A percentile compares a stretch with the other conserved stretches of the same genome.
These are phyloP conservation scores for Phytophthora megakarya DNA, from an alignment of 352 stramenopile genomes.

Conservation along the genomic window DNA sequence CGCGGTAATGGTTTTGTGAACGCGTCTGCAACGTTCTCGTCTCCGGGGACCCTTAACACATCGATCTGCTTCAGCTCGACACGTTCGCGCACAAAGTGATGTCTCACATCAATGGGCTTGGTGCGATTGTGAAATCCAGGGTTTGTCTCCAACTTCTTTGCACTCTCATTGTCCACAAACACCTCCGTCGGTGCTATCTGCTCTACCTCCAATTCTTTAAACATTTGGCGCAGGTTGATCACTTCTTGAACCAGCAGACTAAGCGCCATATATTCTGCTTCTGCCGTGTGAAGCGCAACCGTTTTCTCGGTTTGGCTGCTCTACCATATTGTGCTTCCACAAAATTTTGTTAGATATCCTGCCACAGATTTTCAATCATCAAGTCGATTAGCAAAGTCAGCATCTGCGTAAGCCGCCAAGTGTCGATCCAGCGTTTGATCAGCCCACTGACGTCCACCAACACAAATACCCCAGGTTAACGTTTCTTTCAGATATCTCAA, in stretches of 20 bases:
- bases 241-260: constrained; percentile 34
- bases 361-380: constrained; percentile 30
- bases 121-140: constrained; percentile 20
- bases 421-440: constrained; percentile 12
- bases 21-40: constrained; percentile 30
- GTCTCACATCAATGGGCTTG: constrained; percentile 31
- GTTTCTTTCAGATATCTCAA: constrained; percentile 18
- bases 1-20: constrained; percentile 30
- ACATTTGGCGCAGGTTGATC: constrained; percentile 26
- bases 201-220: constrained; percentile 22
- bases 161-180: constrained; percentile 30
- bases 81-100: constrained; percentile 25
- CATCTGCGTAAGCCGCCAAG: constrained; percentile 17
- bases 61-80: constrained; percentile 22
- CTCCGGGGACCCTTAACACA: constrained; percentile 16
- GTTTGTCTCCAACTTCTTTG: constrained; percentile 28
- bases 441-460: constrained; percentile 3
- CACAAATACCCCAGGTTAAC: background rate
- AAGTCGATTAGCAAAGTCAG: constrained; percentile 25
- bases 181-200: constrained; percentile 17
- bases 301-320: constrained; percentile 29
- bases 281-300: constrained; percentile 27
- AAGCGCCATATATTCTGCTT: constrained; percentile 30
- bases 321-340: constrained; percentile 25
- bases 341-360: constrained; percentile 23